phyloP scores from a whole-genome alignment of 768 basidiomycete species.

The Boletus pseudo-olivaceus region DNA sequence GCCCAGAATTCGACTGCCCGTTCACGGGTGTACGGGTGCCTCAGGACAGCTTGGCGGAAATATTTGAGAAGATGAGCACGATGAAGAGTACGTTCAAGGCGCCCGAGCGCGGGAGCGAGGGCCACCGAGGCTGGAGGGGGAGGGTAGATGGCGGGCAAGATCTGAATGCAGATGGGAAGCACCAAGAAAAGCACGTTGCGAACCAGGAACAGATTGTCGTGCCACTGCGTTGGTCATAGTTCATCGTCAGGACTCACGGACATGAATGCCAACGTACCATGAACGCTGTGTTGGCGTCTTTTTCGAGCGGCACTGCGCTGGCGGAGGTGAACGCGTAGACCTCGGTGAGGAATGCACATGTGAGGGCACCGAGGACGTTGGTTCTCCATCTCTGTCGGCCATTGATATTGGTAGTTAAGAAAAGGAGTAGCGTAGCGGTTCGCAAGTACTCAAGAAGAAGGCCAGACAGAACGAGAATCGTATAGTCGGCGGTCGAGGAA shows the following conservation, averaged over 20 bases:
- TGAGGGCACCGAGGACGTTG: slow-evolving; percentile 45
- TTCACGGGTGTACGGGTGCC: slow-evolving; percentile 45
- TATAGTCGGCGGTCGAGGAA: slow-evolving; percentile 56
- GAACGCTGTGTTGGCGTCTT: slow-evolving; percentile 34
- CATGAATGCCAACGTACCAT: slow-evolving; percentile 33
- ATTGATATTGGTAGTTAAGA: slow-evolving; percentile 41
- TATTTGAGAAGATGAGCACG: slow-evolving; percentile 56
- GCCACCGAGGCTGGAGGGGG: slow-evolving; percentile 30
- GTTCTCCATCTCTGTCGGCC: slow-evolving; percentile 44
- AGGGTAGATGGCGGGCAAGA: slow-evolving; percentile 34
- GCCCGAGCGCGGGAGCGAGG: slow-evolving; percentile 24
- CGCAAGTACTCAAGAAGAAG: slow-evolving; percentile 58
- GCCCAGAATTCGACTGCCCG: slow-evolving; percentile 57
- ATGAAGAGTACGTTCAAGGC: slow-evolving; percentile 37
- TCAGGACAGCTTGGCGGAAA: slow-evolving; percentile 53
- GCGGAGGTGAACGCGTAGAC: slow-evolving; percentile 49
- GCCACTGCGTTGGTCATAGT: slow-evolving; percentile 48
- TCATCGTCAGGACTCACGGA: not conserved
- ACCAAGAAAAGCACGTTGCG: slow-evolving; percentile 60
- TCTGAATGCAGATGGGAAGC: slow-evolving; percentile 49
- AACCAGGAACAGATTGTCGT: slow-evolving; percentile 51
- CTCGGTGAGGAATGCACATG: slow-evolving; percentile 50
- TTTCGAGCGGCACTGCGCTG: slow-evolving; percentile 44
- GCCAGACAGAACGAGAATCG: slow-evolving; percentile 52
- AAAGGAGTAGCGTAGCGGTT: slow-evolving; percentile 46